Evolutionary conservation across 2,329 filamentous ascomycete genomes (phyloP), one percentile per base, ranked within the genome.

Genomic region (Verticillium tricorpus): DNA sequence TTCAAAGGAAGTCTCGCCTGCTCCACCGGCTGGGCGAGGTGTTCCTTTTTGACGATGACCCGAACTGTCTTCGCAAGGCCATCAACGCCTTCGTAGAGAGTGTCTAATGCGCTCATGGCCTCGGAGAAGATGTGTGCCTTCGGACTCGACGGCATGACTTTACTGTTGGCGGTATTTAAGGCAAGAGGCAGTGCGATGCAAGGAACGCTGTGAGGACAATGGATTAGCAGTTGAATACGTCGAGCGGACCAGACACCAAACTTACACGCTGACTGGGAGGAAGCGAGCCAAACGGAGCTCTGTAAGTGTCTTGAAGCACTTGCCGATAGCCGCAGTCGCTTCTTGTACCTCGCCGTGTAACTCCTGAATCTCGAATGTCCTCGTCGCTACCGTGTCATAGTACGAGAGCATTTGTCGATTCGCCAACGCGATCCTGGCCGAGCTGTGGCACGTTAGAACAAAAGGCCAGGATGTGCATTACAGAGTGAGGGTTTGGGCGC

Each of bases 241-340:
- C 8, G 4, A n/a, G 9, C 9, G 12, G 15, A 37, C n/a, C 2
- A 28, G 14, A 57, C 8, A 17, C 3, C 3, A n/a, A 15, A 25
- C 56, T 58, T 31, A 58, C 56, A 58, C 56, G 35, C 34, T 58
- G 56, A 58, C 56, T 5, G 56, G 56, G 19, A 58, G 56, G 14
- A 25, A 58, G 34, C 56, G 56, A 31, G 11, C 56, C 14, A 58
- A 22, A 9, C 34, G 34, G 34, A 37, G 34, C 12, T 58, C 56
- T 8, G 56, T 40, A 2, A 58, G 35, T 25, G 56, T 58, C 14
- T 19, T 19, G 12, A 58, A 31, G 34, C 56, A 58, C 35, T 58
- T 58, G 6, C 56, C 56, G 17, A 58, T 39, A 3, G 56, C 34
- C 2, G 35, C 22, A 17, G 56, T 58, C 6, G 34, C 35, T n/a